Base-by-base conservation (phyloP, 148 eudicot species). In the Polygonum aviculare region DNA sequence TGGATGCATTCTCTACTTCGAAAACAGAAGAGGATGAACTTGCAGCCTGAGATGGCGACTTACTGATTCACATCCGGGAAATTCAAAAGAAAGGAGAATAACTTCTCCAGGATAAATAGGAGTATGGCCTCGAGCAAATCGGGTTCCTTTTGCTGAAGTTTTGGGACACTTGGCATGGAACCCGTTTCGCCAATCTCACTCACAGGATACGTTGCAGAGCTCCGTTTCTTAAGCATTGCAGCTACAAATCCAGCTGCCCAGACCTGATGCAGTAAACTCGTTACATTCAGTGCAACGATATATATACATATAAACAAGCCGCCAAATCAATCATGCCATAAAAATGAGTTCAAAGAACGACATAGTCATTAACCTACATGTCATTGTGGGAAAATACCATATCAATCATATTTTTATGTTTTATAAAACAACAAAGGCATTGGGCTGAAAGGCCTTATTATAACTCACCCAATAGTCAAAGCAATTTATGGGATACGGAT, bases 211-310 rank as follows among this genome's bases (percentile, higher is more conserved):
- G 81, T 77, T n/a, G 81, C 80, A 77, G 90, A 85, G 78, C 87
- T 87, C 74, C 87, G 90, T 78, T 90, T 93, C 88, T 93, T 87
- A 62, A 96, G 82, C 86, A 96, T 54, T 48, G 99, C 99, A 78
- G 97, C 85, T 73, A 88, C 78, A 82, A 93, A 96, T 75, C 99
- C 99, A 84, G 98, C 97, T 47, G 99, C 94, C 97, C 98, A 96
- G 47, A 96, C 95, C 98, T 96, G 79, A 77, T 38, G 74, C 60
- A 77, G 52, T 52, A 5, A 19, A 26, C 41, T 26, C 19, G 16
- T 33, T 35, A 15, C 73, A 73, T 38, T 33, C 12, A 6, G 11
- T 44, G 9, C 47, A 73, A 45, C 18, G 48, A 72, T 48, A 2
- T 14, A 59, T 0, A 26, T 26, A 59, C 5, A 14, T 2, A 41